A percentile compares a stretch with the other conserved stretches of the same genome.
phyloP scores from a whole-genome alignment of 108 stramenopile species.

The Phaeodactylum tricornutum region DNA sequence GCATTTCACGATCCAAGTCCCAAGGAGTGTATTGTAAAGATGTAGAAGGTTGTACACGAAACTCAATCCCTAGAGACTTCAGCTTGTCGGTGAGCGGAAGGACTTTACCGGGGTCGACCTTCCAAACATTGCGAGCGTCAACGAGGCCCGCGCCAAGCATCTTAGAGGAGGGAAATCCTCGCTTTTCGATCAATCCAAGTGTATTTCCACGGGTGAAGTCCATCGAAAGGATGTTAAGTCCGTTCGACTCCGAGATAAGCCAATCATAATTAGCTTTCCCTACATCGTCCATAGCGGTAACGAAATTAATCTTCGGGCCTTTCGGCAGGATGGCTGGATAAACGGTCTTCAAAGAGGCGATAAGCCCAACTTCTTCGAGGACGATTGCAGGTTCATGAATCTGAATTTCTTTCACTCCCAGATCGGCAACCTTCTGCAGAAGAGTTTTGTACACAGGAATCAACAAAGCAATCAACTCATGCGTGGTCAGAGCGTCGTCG shows the following conservation, averaged over 20 bases:
- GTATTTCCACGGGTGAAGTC: conserved; percentile 55
- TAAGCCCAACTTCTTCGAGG: conserved; percentile 20
- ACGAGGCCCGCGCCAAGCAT: conserved; percentile 41
- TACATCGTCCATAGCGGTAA: conserved; percentile 52
- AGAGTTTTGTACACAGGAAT: conserved; percentile 24
- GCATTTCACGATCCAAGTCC: conserved; percentile 27
- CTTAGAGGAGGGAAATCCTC: conserved; percentile 33
- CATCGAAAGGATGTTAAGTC: conserved; percentile 23
- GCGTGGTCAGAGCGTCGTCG: conserved; percentile 31
- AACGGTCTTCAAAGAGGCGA: conserved; percentile 5
- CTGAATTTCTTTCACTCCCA: conserved; percentile 50
- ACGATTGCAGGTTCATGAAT: conserved; percentile 55
- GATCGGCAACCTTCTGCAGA: conserved; percentile 15
- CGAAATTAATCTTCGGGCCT: conserved; percentile 26
- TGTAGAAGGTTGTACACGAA: conserved; percentile 31
- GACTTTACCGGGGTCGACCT: conserved; percentile 16
- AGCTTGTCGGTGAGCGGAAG: conserved; percentile 2
- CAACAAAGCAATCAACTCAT: conserved; percentile 18
- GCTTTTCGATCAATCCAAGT: conserved; percentile 21
- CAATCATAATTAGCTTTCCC: conserved; percentile 39
- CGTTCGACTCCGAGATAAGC: conserved; percentile 20
- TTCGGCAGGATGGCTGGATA: conserved; percentile 17
- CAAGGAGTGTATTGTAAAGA: conserved; percentile 43
- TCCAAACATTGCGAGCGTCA: conserved; percentile 48
- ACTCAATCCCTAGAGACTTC: not conserved